Percentiles rank a stretch among this genome's conserved stretches.
phyloP scores from a whole-genome alignment of 805 yeast genomes.

The Candida cerambycidarum region DNA sequence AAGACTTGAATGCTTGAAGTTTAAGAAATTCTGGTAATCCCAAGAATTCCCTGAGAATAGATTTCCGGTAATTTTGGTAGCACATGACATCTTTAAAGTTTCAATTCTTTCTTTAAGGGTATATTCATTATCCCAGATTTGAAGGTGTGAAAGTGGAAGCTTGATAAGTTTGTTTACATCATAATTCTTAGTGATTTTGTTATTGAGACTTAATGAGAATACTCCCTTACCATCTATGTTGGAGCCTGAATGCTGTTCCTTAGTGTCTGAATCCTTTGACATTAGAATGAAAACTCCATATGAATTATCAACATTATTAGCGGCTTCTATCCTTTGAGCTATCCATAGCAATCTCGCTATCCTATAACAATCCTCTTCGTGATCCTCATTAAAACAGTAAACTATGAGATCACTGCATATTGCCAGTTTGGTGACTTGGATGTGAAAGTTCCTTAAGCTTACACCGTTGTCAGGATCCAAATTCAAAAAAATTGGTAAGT shows the following conservation, averaged over 20 bases:
- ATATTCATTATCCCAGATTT: conserved; percentile 65
- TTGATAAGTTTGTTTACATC: conserved; percentile 14
- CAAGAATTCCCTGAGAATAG: conserved; percentile 85
- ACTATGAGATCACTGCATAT: conserved; percentile 71
- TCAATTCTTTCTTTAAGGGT: conserved; percentile 77
- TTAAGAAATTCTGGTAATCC: conserved; percentile 54
- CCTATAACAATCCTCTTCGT: conserved; percentile 15
- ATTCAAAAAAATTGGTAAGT: conserved; percentile 54
- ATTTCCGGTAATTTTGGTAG: conserved; percentile 52
- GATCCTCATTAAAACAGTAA: conserved; percentile 53
- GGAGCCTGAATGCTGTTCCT: too few species aligned
- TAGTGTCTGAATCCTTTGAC: background rate
- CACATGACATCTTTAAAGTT: conserved; percentile 78
- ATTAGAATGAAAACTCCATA: conserved; percentile 16
- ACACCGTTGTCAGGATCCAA: conserved; percentile 73
- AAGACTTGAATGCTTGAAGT: conserved; percentile 14
- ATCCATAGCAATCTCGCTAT: conserved; percentile 36
- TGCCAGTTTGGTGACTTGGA: conserved; percentile 80
- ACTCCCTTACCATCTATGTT: too few species aligned
- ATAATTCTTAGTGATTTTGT: conserved; percentile 11
- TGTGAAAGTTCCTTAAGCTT: conserved; percentile 78
- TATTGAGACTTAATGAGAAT: conserved; percentile 6
- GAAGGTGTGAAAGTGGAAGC: conserved; percentile 9
- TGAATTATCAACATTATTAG: conserved; percentile 2
- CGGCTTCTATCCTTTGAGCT: conserved; percentile 31